phyloP scores from a whole-genome alignment of 2,329 filamentous ascomycete genomes.

The Colletotrichum truncatum region DNA sequence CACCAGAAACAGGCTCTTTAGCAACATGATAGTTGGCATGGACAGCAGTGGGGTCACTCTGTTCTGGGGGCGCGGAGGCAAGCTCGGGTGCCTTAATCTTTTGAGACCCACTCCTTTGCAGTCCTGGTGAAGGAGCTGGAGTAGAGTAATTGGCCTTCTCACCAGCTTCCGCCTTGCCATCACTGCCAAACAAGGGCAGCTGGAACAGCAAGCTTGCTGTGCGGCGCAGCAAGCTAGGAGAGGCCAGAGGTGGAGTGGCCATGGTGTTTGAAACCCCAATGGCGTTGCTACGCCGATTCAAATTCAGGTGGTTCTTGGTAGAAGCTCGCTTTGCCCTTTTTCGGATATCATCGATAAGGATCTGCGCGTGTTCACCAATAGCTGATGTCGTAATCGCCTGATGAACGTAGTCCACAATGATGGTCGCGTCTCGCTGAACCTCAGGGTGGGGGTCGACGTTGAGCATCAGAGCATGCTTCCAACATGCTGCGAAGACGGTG shows the following conservation, averaged over 20 bases:
- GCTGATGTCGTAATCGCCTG: constrained; percentile 80
- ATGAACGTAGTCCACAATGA: constrained; percentile 89
- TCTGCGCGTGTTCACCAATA: constrained; percentile 75
- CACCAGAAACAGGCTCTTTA: constrained; percentile 80
- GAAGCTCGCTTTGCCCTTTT: constrained; percentile 58
- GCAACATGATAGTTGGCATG: constrained; percentile 79
- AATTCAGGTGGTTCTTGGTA: constrained; percentile 51
- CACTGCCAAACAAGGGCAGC: constrained; percentile 61
- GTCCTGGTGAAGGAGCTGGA: constrained; percentile 41
- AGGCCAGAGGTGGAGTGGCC: constrained; percentile 55
- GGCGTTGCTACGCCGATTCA: constrained; percentile 53
- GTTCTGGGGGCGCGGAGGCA: constrained; percentile 71
- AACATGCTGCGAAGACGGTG: constrained; percentile 91
- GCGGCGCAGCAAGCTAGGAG: constrained; percentile 68
- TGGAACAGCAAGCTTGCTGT: constrained; percentile 72
- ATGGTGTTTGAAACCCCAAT: constrained; percentile 46
- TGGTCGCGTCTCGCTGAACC: constrained; percentile 83
- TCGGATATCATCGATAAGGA: constrained; percentile 78
- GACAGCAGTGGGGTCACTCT: constrained; percentile 73
- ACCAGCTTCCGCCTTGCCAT: constrained; percentile 46
- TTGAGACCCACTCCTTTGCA: constrained; percentile 48
- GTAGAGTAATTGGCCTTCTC: constrained; percentile 23
- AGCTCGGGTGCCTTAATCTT: constrained; percentile 53
- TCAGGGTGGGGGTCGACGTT: constrained; percentile 96
- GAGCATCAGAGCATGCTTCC: constrained; percentile 91